phyloP scores from a whole-genome alignment of 2,329 filamentous ascomycete genomes.

The Myriosclerotinia curreyana region DNA sequence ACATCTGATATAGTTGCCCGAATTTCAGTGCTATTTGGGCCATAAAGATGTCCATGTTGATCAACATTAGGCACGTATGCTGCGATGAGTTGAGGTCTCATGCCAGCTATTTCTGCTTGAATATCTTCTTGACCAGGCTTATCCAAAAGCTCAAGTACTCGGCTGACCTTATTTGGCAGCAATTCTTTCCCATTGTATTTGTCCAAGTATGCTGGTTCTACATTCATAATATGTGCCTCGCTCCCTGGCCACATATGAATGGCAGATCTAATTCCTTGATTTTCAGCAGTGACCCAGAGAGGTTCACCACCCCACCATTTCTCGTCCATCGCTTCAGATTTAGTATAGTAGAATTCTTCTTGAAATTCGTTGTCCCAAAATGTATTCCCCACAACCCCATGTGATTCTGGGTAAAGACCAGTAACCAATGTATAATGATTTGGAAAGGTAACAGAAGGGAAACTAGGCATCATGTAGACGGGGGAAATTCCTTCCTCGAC shows the following conservation, averaged over 20 bases:
- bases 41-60: conserved; percentile 78
- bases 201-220: conserved; percentile 78
- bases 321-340: conserved; percentile 69
- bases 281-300: conserved; percentile 89
- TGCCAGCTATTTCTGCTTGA: conserved; percentile 48
- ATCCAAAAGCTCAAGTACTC: conserved; percentile 81
- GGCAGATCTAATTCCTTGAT: conserved; percentile 71
- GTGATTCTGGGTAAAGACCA: conserved; percentile 85
- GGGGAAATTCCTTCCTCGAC: conserved; percentile 83
- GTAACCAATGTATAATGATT: conserved; percentile 95
- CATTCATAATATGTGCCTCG: conserved; percentile 76
- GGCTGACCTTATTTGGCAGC: conserved; percentile 70
- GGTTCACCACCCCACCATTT: conserved; percentile 97
- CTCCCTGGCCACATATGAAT: conserved; percentile 99
- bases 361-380: conserved; percentile 83
- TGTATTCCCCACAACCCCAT: conserved; percentile 88
- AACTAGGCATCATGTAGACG: conserved; percentile 88
- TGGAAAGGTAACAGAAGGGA: conserved; percentile 94
- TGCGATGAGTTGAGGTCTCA: conserved; percentile 85
- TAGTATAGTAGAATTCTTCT: conserved; percentile 85
- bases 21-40: conserved; percentile 94
- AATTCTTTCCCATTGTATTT: conserved; percentile 76
- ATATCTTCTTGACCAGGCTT: conserved; percentile 67
- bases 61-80: conserved; percentile 96
- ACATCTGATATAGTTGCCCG: conserved; percentile 71